Conservation (phyloP, 2,329 filamentous ascomycete genomes). For the Pestalotiopsis sp. region DNA sequence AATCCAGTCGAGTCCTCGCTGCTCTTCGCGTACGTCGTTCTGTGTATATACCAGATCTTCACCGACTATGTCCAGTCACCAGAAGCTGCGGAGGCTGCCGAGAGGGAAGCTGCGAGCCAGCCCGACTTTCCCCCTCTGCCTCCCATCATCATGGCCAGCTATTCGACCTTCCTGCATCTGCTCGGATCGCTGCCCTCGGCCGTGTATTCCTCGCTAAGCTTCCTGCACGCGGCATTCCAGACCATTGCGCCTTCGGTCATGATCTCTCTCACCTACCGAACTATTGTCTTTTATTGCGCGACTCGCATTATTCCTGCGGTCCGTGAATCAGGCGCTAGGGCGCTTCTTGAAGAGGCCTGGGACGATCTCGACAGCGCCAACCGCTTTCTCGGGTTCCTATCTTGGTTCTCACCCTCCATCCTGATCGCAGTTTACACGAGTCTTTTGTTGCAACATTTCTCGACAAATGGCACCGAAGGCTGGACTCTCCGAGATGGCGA, state of each 20-base stretch:
- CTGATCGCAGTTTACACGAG: constrained; percentile 97
- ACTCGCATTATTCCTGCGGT: constrained; percentile 95
- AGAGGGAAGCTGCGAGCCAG: constrained; percentile 56
- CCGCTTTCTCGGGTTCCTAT: constrained; percentile 79
- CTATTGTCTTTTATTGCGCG: constrained; percentile 93
- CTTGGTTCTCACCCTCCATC: constrained; percentile 93
- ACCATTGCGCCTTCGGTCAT: constrained; percentile 95
- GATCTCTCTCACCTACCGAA: constrained; percentile 90
- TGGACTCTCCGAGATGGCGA: constrained; percentile 87
- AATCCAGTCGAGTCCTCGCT: constrained; percentile 95
- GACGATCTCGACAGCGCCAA: constrained; percentile 85
- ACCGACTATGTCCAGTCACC: constrained; percentile 91
- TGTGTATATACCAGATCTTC: constrained; percentile 99
- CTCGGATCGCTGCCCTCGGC: constrained; percentile 82
- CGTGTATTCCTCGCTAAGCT: constrained; percentile 80
- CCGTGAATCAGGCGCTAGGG: constrained; percentile 80
- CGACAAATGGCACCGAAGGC: constrained; percentile 71
- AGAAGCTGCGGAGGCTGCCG: constrained; percentile 58
- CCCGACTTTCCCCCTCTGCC: constrained; percentile 96
- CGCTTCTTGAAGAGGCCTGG: constrained; percentile 81
- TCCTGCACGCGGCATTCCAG: constrained; percentile 89
- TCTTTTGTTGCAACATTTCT: constrained; percentile 92
- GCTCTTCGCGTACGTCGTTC: constrained; percentile 95
- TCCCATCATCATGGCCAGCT: constrained; percentile 97
- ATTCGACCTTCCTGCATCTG: constrained; percentile 85